Conservation (phyloP, 2,329 filamentous ascomycete species). For the Setomelanomma holmii region DNA sequence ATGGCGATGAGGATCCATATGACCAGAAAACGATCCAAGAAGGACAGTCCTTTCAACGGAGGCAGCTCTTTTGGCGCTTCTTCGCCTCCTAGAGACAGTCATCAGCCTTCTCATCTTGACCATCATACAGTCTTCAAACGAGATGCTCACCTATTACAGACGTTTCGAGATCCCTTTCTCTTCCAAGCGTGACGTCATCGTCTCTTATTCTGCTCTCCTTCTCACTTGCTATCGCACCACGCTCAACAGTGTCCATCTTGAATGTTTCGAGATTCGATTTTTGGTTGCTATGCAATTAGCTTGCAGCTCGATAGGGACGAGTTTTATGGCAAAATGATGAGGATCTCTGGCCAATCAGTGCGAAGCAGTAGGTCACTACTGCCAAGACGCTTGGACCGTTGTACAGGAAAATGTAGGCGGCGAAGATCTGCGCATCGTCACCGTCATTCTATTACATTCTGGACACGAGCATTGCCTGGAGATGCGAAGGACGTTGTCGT, state of each 20-base stretch:
- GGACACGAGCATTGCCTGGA: too few relatives aligned
- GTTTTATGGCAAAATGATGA: not conserved
- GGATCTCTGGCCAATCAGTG: slow-evolving; percentile 11
- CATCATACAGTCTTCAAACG: too few relatives aligned
- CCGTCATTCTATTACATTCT: too few relatives aligned
- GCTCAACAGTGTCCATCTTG: slow-evolving; percentile 26
- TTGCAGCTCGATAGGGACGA: not conserved
- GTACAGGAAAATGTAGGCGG: not conserved
- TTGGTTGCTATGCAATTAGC: not conserved
- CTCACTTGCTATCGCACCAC: slow-evolving; percentile 9
- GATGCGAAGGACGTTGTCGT: too few relatives aligned
- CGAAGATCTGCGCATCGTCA: not conserved
- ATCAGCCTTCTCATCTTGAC: too few relatives aligned
- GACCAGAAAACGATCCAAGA: slow-evolving; percentile 55
- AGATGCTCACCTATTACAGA: not conserved
- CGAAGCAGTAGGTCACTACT: slow-evolving; percentile 12
- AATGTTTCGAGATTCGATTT: not conserved
- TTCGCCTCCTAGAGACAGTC: slow-evolving; percentile 4
- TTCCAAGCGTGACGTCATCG: slow-evolving; percentile 16
- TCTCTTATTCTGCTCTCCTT: not conserved
- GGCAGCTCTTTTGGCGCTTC: slow-evolving; percentile 15
- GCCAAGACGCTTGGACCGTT: slow-evolving; percentile 8
- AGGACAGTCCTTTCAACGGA: slow-evolving; percentile 51
- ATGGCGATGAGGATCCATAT: slow-evolving; percentile 80
- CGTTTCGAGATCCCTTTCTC: not conserved